phyloP scores from a whole-genome alignment of 2,329 filamentous ascomycete genomes.

The Pseudogymnoascus sp. region DNA sequence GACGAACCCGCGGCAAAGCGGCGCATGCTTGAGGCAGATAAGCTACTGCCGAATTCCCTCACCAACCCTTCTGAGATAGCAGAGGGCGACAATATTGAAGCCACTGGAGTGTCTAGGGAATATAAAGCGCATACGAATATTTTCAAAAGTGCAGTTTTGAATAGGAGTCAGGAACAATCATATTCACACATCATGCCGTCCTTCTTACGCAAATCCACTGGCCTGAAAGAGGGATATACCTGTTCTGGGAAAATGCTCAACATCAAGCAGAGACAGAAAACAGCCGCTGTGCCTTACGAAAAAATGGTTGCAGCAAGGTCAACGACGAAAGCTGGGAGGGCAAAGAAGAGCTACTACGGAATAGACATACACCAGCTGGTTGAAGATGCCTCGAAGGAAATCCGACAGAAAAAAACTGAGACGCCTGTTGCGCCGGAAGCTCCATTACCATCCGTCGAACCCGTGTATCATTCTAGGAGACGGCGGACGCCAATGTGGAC shows the following conservation, averaged over 20 bases:
- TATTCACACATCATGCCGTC: background rate
- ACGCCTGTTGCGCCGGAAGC: slow-evolving; percentile 29
- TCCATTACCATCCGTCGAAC: slow-evolving; percentile 35
- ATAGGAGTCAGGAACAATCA: background rate
- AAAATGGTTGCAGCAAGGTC: slow-evolving; percentile 60
- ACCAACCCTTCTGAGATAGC: background rate
- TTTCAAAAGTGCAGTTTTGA: background rate
- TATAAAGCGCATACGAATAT: background rate
- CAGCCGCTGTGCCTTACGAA: slow-evolving; percentile 48
- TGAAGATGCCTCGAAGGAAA: slow-evolving; percentile 53
- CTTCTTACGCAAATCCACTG: background rate
- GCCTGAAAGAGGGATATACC: slow-evolving; percentile 21
- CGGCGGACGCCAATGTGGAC: slow-evolving; percentile 67
- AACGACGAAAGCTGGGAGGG: slow-evolving; percentile 55
- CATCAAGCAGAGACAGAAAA: slow-evolving; percentile 45
- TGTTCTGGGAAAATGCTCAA: slow-evolving; percentile 44
- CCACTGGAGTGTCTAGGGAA: background rate
- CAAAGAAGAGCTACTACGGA: slow-evolving; percentile 75
- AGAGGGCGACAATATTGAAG: background rate
- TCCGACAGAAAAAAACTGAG: slow-evolving; percentile 28
- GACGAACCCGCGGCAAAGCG: slow-evolving; percentile 35
- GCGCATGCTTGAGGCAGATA: slow-evolving; percentile 32
- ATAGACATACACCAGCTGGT: slow-evolving; percentile 83
- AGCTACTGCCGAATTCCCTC: background rate
- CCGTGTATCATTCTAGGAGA: slow-evolving; percentile 23